phyloP scores from a whole-genome alignment of 169 alveolate species.

The Plasmodium knowlesi region DNA sequence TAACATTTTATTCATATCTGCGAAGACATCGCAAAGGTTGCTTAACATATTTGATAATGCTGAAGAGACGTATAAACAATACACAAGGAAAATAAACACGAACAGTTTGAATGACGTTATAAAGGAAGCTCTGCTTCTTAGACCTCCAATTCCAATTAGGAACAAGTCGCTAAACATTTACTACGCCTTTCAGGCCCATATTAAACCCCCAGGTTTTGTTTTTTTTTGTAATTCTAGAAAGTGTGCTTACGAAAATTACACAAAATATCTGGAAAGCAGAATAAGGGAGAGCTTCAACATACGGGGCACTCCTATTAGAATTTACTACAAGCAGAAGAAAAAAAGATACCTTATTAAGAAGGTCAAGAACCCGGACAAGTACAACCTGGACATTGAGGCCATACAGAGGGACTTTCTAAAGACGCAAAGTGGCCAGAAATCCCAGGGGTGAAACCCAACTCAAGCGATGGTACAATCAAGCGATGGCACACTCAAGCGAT shows the following conservation, averaged over 20 bases:
- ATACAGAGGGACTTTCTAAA: conserved; percentile 52
- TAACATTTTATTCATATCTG: conserved; percentile 82
- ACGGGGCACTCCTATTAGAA: conserved; percentile 81
- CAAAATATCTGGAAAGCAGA: conserved; percentile 82
- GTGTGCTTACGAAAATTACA: conserved; percentile 78
- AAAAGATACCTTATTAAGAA: conserved; percentile 46
- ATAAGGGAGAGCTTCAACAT: conserved; percentile 78
- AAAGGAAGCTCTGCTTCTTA: conserved; percentile 81
- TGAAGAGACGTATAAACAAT: conserved; percentile 78
- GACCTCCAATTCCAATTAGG: conserved; percentile 80
- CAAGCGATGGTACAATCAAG: background rate
- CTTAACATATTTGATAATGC: conserved; percentile 76
- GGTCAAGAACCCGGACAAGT: conserved; percentile 50
- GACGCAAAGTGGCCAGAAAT: conserved; percentile 3
- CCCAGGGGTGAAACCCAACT: background rate
- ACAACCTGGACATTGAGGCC: conserved; percentile 50
- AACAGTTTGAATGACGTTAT: conserved; percentile 75
- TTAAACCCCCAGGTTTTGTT: conserved; percentile 84
- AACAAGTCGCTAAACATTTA: conserved; percentile 82
- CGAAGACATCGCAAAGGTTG: conserved; percentile 84
- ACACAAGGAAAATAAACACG: conserved; percentile 28
- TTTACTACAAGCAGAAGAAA: conserved; percentile 63
- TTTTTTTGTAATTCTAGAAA: conserved; percentile 83
- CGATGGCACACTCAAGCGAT: background rate
- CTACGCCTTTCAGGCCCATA: conserved; percentile 82